Evolutionary conservation across 805 yeast genomes (phyloP).

Genomic region (Saccharomycopsis amapae): DNA sequence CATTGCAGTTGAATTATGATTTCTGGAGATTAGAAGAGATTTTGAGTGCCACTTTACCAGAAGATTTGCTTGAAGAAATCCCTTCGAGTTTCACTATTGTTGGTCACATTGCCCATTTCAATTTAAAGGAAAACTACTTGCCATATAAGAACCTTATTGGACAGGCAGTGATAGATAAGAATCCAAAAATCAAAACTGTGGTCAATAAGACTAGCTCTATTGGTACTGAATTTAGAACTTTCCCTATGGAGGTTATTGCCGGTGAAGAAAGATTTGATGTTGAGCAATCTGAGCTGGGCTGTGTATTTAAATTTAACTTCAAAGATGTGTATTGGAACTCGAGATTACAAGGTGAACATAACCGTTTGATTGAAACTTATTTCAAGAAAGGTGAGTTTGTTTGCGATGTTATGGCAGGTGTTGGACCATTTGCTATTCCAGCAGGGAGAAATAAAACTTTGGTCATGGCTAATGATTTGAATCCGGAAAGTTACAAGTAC

Average conservation of each 20-base stretch:
- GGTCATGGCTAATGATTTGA: constrained; percentile 88
- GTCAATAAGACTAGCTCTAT: constrained; percentile 88
- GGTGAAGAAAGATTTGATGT: constrained; percentile 83
- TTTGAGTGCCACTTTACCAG: constrained; percentile 69
- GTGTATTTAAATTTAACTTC: constrained; percentile 82
- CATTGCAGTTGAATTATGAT: constrained; percentile 54
- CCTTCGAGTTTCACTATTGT: constrained; percentile 91
- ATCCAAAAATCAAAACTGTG: constrained; percentile 69
- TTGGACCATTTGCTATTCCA: constrained; percentile 96
- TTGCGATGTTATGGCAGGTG: constrained; percentile 97
- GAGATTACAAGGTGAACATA: constrained; percentile 89
- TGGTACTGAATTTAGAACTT: constrained; percentile 83
- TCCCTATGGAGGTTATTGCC: constrained; percentile 88
- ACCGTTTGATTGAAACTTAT: constrained; percentile 52
- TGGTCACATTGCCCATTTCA: constrained; percentile 94
- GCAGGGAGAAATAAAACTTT: constrained; percentile 71
- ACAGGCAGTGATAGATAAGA: constrained; percentile 82
- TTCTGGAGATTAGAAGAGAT: constrained; percentile 92
- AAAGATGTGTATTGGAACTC: constrained; percentile 97
- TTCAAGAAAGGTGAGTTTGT: constrained; percentile 67
- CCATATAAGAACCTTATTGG: constrained; percentile 81
- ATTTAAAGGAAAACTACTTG: constrained; percentile 74
- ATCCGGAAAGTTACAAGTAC: constrained; percentile 76
- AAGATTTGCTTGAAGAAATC: constrained; percentile 54
- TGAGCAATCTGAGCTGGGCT: constrained; percentile 81